Conservation (phyloP, 805 yeast species). For the Kodamaea lidongshanica region DNA sequence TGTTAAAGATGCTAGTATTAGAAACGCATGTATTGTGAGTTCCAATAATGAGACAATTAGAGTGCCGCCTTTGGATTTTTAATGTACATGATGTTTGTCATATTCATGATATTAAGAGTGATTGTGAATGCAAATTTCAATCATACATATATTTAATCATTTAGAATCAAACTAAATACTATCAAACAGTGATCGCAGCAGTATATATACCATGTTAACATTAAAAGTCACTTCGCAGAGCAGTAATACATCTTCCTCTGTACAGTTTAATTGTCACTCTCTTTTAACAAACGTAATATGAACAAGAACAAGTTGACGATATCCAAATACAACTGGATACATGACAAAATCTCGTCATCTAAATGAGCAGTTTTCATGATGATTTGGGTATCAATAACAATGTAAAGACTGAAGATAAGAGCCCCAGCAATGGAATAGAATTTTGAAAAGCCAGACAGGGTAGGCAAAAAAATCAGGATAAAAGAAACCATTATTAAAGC, state of each 20-base stretch:
- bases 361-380: conserved; percentile 69
- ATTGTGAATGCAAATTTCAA: too few relatives aligned
- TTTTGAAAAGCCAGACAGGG: conserved; percentile 49
- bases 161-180: too few relatives aligned
- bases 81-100: too few relatives aligned
- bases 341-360: conserved; percentile 81
- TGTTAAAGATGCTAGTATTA: conserved; percentile 2
- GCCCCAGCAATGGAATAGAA: conserved; percentile 72
- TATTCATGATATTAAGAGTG: too few relatives aligned
- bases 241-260: too few relatives aligned
- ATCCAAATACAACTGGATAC: conserved; percentile 74
- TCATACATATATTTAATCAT: too few relatives aligned
- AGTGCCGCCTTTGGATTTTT: too few relatives aligned
- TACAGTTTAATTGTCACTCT: too few relatives aligned
- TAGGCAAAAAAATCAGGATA: conserved; percentile 60
- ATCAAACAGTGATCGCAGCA: too few relatives aligned
- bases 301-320: conserved; percentile 73
- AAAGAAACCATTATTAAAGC: conserved; percentile 67
- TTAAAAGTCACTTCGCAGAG: too few relatives aligned
- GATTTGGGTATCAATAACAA: conserved; percentile 76
- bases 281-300: conserved; percentile 59
- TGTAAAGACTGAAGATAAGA: conserved; percentile 60
- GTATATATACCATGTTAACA: too few relatives aligned
- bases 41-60: too few relatives aligned
- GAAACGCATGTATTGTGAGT: conserved; percentile 10